Percentiles rank a stretch among this genome's conserved stretches.
Conservation (phyloP, 2,329 filamentous ascomycete species). For the Diaporthe sp. region DNA sequence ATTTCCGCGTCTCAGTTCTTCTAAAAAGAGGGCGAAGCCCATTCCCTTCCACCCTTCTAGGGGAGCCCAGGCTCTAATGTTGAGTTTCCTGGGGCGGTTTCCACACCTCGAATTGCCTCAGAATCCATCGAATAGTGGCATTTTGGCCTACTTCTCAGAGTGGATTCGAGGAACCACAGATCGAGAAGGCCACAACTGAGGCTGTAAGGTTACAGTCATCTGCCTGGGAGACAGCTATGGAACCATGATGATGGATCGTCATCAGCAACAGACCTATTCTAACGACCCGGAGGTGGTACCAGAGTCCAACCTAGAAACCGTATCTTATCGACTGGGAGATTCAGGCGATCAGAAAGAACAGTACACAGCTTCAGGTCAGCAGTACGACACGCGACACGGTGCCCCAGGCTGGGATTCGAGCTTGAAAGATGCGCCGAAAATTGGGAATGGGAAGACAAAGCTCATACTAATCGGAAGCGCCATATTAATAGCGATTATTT, state of each 20-base stretch:
- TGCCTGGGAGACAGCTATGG: not conserved
- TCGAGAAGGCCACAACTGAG: too few relatives aligned
- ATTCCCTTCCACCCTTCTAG: not conserved
- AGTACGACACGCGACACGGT: not conserved
- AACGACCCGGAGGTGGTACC: conserved; percentile 17
- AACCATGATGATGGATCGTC: not conserved
- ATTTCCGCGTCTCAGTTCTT: not conserved
- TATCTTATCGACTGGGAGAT: not conserved
- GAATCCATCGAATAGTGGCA: not conserved
- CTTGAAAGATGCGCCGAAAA: not conserved
- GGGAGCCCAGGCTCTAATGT: not conserved
- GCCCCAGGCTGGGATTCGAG: not conserved
- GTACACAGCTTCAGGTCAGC: not conserved
- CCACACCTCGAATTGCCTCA: not conserved
- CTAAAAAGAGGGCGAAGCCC: not conserved
- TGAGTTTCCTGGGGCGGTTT: not conserved
- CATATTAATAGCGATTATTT: conserved; percentile 10
- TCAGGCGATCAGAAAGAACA: not conserved
- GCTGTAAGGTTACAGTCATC: not conserved
- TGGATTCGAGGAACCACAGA: not conserved
- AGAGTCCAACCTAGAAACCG: conserved; percentile 4
- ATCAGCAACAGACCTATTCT: not conserved
- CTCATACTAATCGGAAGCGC: not conserved
- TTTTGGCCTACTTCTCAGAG: not conserved
- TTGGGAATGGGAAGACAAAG: not conserved